Percentiles rank a stretch among this genome's conserved stretches.
phyloP scores from a whole-genome alignment of 768 basidiomycete genomes.

The Melanogaster broomeanus region DNA sequence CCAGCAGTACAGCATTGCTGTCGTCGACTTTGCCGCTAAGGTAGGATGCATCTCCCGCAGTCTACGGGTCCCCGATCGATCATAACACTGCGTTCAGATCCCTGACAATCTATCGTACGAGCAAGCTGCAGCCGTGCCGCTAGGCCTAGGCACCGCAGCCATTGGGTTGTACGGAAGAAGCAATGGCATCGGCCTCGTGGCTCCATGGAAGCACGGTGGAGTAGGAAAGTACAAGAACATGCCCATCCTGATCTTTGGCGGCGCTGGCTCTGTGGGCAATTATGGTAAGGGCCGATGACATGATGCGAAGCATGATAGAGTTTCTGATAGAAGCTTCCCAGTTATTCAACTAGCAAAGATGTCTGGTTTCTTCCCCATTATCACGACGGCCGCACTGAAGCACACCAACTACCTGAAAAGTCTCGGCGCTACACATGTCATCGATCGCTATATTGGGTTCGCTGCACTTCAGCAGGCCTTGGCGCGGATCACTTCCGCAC shows the following conservation, averaged over 20 bases:
- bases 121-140: slow-evolving; percentile 48
- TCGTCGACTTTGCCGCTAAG: slow-evolving; percentile 43
- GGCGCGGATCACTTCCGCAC: slow-evolving; percentile 38
- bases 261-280: slow-evolving; percentile 51
- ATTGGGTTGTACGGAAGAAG: slow-evolving; percentile 46
- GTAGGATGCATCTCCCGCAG: slow-evolving; percentile 19
- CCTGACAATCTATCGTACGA: slow-evolving; percentile 49
- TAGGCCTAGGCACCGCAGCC: slow-evolving; percentile 50
- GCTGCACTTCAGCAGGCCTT: slow-evolving; percentile 34
- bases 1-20: slow-evolving; percentile 46
- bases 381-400: slow-evolving; percentile 37
- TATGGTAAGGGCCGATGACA: slow-evolving; percentile 36
- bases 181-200: slow-evolving; percentile 43
- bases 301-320: slow-evolving; percentile 3
- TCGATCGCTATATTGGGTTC: slow-evolving; percentile 31
- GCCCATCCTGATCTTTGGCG: slow-evolving; percentile 50
- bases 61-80: background rate
- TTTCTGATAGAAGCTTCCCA: slow-evolving; percentile 22
- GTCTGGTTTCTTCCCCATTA: slow-evolving; percentile 41
- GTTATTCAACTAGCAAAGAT: slow-evolving; percentile 42
- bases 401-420: slow-evolving; percentile 36
- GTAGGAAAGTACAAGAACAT: slow-evolving; percentile 43
- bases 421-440: slow-evolving; percentile 36
- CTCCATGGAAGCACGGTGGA: slow-evolving; percentile 39
- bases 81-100: slow-evolving; percentile 36